Evolutionary conservation across 78 protist species (phyloP).

Genomic region (Anaeramoeba flamelloides): DNA sequence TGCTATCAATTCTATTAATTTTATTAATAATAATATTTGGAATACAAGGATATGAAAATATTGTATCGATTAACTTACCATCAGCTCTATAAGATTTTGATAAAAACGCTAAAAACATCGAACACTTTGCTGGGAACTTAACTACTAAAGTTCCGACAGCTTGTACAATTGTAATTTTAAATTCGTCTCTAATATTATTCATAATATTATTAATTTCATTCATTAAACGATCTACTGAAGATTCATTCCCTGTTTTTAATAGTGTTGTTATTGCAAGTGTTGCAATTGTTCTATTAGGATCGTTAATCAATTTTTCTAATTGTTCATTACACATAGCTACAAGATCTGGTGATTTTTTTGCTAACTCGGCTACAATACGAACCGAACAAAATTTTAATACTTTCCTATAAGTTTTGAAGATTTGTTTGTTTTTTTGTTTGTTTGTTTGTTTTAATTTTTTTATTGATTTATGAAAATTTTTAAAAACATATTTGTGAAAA

Average conservation of each 20-base stretch:
- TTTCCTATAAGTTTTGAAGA: too few species aligned
- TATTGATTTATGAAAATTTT: too few species aligned
- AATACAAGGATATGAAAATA: too few species aligned
- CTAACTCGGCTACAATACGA: too few species aligned
- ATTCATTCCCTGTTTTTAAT: conserved; percentile 75
- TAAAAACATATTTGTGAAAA: too few species aligned
- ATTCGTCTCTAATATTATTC: conserved; percentile 82
- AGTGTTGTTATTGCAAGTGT: conserved; percentile 92
- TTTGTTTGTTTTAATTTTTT: too few species aligned
- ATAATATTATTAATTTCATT: conserved; percentile 75
- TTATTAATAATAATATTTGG: too few species aligned
- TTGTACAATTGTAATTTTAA: conserved; percentile 73
- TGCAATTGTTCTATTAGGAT: conserved; percentile 79
- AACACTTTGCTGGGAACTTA: conserved; percentile 58
- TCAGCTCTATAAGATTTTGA: too few species aligned
- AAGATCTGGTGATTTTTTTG: conserved; percentile 42
- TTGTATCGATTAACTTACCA: too few species aligned
- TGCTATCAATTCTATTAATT: too few species aligned
- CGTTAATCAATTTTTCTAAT: conserved; percentile 75
- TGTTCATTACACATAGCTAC: conserved; percentile 72
- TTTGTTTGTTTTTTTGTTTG: too few species aligned
- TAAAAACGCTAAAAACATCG: not conserved
- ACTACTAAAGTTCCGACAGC: conserved; percentile 62
- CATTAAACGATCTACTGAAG: conserved; percentile 74
- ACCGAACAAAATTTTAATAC: too few species aligned